Base-by-base conservation (phyloP, 1,284 basidiomycete species). In the Ceratorhiza oryzae-sativae region DNA sequence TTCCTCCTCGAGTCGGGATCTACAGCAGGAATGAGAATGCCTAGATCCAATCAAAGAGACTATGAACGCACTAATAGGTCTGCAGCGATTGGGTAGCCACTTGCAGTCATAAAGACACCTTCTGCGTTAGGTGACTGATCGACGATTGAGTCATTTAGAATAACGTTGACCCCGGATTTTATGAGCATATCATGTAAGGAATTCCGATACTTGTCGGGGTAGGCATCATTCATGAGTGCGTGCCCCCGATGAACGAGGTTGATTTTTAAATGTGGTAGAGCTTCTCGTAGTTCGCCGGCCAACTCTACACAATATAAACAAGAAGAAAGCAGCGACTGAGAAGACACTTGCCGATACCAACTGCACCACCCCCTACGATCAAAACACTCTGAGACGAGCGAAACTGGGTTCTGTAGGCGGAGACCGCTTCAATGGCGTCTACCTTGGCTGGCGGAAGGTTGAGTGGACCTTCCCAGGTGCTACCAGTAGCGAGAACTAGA, bases 321-420 rank as follows among this genome's bases (percentile, higher is more conserved):
- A 32, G 63, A 32, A 56, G 10, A 6, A 25, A n/a, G 15, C n/a
- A 20, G 65, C 51, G 46, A 51, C 12, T 1, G 20, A 2, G 23
- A 3, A 12, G 15, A 56, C 5, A 77, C 83, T 73, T 72, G 88
- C 88, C 89, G 60, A 86, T 79, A 10, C 87, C 88, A 27, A 90
- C 84, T 2, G 89, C 82, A 32, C 90, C 90, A 41, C 87, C 89
- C 36, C 89, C 90, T 2, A 83, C 86, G 45, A 90, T 78, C 9
- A 86, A 82, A 70, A 89, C 81, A 73, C 84, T 82, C 32, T 81
- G 80, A 0, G 88, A 85, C 1, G 79, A 78, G 49, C 81, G 79
- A 72, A 87, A 84, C 62, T 82, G 83, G 34, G 76, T 75, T 46
- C 86, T 80, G 83, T 84, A 86, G 0, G 77, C 74, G 3, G 75